These are phyloP conservation scores for Hanseniaspora valbyensis DNA, from an alignment of 805 yeast species.

Conservation along the genomic window DNA sequence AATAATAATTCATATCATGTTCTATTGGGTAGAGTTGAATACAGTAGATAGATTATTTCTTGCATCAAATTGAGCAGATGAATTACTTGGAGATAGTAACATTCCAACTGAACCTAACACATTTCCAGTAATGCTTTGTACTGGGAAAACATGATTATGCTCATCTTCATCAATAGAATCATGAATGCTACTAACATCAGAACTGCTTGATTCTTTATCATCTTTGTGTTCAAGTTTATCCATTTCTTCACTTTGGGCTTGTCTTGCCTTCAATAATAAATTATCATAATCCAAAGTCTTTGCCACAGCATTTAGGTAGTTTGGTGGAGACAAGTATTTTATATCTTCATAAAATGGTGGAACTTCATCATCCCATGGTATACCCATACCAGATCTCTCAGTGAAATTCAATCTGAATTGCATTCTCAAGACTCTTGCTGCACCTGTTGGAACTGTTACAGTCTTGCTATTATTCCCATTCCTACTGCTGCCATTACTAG, in stretches of 20 bases:
- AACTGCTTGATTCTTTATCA: background rate
- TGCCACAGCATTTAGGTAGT: slow-evolving; percentile 36
- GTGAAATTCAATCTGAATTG: slow-evolving; percentile 76
- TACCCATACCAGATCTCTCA: slow-evolving; percentile 89
- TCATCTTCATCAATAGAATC: slow-evolving; percentile 26
- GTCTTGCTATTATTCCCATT: slow-evolving; percentile 13
- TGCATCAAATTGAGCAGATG: slow-evolving; percentile 19
- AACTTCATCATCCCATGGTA: slow-evolving; percentile 98
- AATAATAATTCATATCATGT: background rate
- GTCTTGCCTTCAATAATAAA: background rate
- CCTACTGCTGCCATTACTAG: background rate
- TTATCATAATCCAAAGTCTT: background rate
- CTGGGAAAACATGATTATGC: slow-evolving; percentile 19
- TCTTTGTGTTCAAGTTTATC: slow-evolving; percentile 13
- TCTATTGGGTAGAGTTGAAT: slow-evolving; percentile 11
- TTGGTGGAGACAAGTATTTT: slow-evolving; percentile 75
- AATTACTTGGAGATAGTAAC: slow-evolving; percentile 23
- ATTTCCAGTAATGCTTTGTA: slow-evolving; percentile 28
- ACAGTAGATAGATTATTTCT: background rate
- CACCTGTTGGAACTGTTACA: slow-evolving; percentile 81
- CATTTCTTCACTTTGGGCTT: background rate
- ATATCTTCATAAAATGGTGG: slow-evolving; percentile 93
- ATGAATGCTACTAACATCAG: slow-evolving; percentile 17
- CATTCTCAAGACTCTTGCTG: slow-evolving; percentile 90
- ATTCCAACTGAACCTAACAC: slow-evolving; percentile 22